Evolutionary conservation across 2,329 filamentous ascomycete genomes (phyloP).

Genomic region (Diaporthe nobilis): DNA sequence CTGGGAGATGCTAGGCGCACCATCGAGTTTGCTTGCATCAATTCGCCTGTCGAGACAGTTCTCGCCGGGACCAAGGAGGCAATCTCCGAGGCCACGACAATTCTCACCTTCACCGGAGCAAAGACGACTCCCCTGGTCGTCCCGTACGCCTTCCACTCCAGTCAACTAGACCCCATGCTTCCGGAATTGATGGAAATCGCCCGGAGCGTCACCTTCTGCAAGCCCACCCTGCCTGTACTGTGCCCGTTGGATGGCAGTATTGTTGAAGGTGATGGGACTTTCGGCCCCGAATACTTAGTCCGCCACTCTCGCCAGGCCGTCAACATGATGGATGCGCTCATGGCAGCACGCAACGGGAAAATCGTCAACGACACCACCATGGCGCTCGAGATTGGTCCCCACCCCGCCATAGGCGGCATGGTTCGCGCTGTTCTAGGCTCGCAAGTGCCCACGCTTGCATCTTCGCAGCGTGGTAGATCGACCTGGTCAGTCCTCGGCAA

Average conservation of each 20-base stretch:
- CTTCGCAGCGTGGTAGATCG: slow-evolving; percentile 65
- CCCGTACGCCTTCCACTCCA: slow-evolving; percentile 67
- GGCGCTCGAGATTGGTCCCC: slow-evolving; percentile 82
- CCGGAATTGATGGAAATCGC: slow-evolving; percentile 68
- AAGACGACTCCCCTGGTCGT: slow-evolving; percentile 58
- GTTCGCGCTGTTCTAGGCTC: slow-evolving; percentile 58
- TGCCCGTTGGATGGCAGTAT: slow-evolving; percentile 76
- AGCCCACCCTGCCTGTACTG: slow-evolving; percentile 74
- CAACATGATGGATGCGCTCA: slow-evolving; percentile 75
- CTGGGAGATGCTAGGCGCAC: slow-evolving; percentile 55
- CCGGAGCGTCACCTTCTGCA: slow-evolving; percentile 61
- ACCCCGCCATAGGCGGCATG: slow-evolving; percentile 70
- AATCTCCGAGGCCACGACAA: slow-evolving; percentile 58
- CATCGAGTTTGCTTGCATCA: slow-evolving; percentile 78
- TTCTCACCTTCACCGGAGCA: slow-evolving; percentile 47
- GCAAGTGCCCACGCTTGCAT: slow-evolving; percentile 67
- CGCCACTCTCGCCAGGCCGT: slow-evolving; percentile 77
- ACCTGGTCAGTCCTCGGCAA: slow-evolving; percentile 9
- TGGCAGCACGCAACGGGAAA: slow-evolving; percentile 68
- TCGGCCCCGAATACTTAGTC: slow-evolving; percentile 74
- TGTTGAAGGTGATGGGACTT: slow-evolving; percentile 60
- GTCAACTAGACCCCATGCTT: slow-evolving; percentile 67
- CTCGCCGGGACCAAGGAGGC: slow-evolving; percentile 60
- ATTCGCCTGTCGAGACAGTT: slow-evolving; percentile 81
- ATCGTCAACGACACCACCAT: slow-evolving; percentile 75